These are phyloP conservation scores for Chernovozyma aurita DNA, from an alignment of 1,139 yeast genomes.

Conservation along the genomic window DNA sequence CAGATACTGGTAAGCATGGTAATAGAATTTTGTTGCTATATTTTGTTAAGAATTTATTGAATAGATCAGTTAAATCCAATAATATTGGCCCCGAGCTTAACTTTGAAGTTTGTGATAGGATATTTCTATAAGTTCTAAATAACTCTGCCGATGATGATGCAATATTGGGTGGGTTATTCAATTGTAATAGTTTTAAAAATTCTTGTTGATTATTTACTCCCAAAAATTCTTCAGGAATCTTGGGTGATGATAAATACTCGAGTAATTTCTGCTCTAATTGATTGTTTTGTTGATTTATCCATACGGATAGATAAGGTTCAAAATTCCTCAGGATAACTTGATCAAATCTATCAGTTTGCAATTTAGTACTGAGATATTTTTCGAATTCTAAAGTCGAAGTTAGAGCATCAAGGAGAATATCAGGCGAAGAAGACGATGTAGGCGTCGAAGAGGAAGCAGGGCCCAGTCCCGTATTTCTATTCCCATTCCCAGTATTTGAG, in stretches of 20 bases:
- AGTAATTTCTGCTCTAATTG: slow-evolving; percentile 56
- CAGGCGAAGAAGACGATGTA: slow-evolving; percentile 19
- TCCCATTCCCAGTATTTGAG: slow-evolving; percentile 17
- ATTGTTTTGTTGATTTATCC: slow-evolving; percentile 86
- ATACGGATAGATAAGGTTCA: slow-evolving; percentile 77
- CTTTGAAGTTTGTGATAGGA: slow-evolving; percentile 71
- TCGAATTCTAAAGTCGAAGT: slow-evolving; percentile 44
- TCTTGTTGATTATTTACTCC: slow-evolving; percentile 19
- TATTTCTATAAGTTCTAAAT: slow-evolving; percentile 69
- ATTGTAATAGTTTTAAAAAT: slow-evolving; percentile 30
- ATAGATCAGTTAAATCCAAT: slow-evolving; percentile 57
- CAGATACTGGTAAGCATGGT: slow-evolving; percentile 49
- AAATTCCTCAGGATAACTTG: slow-evolving; percentile 67
- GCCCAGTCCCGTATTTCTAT: not conserved
- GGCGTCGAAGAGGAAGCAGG: not conserved
- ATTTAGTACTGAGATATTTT: slow-evolving; percentile 24
- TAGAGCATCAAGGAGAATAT: slow-evolving; percentile 57
- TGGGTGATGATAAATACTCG: slow-evolving; percentile 50
- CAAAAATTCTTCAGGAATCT: slow-evolving; percentile 36
- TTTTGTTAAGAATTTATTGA: slow-evolving; percentile 61
- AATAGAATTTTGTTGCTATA: slow-evolving; percentile 60
- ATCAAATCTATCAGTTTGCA: slow-evolving; percentile 70
- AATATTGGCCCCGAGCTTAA: slow-evolving; percentile 68
- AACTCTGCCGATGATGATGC: slow-evolving; percentile 83
- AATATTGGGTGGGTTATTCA: slow-evolving; percentile 52